phyloP scores from a whole-genome alignment of 495 filamentous ascomycete species.

The Cenococcum geophilum region DNA sequence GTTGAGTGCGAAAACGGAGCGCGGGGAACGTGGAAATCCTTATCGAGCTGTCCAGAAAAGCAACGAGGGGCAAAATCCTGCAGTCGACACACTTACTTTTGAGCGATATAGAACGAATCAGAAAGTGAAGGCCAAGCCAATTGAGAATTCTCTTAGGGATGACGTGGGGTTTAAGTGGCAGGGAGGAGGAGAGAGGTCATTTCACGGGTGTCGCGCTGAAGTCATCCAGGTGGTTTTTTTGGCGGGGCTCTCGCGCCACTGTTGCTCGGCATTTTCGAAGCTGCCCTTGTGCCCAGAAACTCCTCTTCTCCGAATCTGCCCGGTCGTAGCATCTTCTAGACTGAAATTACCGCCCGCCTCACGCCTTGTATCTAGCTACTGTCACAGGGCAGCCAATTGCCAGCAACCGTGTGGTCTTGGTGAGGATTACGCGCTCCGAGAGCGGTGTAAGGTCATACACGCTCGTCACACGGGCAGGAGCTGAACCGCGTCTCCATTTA shows the following conservation, averaged over 20 bases:
- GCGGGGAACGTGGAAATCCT: not conserved
- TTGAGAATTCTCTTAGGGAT: not conserved
- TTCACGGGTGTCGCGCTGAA: not conserved
- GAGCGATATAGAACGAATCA: not conserved
- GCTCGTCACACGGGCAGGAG: not conserved
- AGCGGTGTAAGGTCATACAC: slow-evolving; percentile 10
- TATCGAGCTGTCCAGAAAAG: slow-evolving; percentile 1
- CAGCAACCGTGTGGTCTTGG: not conserved
- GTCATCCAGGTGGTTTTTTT: not conserved
- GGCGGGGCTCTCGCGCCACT: not conserved
- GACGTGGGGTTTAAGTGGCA: not conserved
- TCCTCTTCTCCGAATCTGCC: slow-evolving; percentile 24
- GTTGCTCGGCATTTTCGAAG: slow-evolving; percentile 19
- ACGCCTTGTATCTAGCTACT: slow-evolving; percentile 10
- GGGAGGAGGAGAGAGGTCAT: not conserved
- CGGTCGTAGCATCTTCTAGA: slow-evolving; percentile 9
- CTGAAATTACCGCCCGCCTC: slow-evolving; percentile 19
- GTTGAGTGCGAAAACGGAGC: slow-evolving; percentile 5
- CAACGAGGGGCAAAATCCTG: not conserved
- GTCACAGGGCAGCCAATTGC: not conserved
- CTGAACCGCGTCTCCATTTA: not conserved
- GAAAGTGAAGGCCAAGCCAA: not conserved
- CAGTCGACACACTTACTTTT: slow-evolving; percentile 5
- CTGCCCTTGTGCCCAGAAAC: slow-evolving; percentile 4
- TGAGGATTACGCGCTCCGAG: slow-evolving; percentile 17